Evolutionary conservation across 2,329 filamentous ascomycete genomes (phyloP).

Genomic region (Fusarium austroafricanum): DNA sequence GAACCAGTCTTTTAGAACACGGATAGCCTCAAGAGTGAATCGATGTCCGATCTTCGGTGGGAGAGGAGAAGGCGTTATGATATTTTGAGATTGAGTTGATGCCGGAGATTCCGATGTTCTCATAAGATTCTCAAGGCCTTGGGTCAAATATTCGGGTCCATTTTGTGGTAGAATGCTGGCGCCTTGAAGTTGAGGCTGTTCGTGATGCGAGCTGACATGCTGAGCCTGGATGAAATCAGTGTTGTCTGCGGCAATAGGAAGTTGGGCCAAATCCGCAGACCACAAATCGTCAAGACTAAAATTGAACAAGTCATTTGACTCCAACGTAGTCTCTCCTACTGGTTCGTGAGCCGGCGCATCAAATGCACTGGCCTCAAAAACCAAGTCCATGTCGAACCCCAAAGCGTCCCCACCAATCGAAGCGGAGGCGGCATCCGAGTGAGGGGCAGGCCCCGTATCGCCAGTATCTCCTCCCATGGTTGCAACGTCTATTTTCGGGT

Average conservation of each 20-base stretch:
- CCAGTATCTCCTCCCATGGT: neutral
- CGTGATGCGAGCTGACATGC: neutral
- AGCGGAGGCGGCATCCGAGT: neutral
- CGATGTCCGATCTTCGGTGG: slow-evolving; percentile 29
- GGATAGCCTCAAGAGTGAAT: slow-evolving; percentile 24
- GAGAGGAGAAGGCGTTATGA: neutral
- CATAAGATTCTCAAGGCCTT: neutral
- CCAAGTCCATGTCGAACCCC: neutral
- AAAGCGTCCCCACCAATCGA: neutral
- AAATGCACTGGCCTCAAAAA: neutral
- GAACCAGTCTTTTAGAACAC: slow-evolving; percentile 81
- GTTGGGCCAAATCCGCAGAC: neutral
- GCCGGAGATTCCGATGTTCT: neutral
- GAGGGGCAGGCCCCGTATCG: neutral
- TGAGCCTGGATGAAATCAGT: neutral
- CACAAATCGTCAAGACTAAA: neutral
- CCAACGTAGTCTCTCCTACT: neutral
- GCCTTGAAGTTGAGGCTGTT: neutral
- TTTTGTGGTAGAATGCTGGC: neutral
- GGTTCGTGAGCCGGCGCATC: neutral
- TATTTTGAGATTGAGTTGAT: neutral
- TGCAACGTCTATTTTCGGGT: neutral
- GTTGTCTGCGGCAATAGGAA: neutral
- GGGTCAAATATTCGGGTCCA: neutral
- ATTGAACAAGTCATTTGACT: neutral